A percentile compares a stretch with the other conserved stretches of the same genome.
Conservation (phyloP, 2,329 filamentous ascomycete genomes). For the Exophiala calicioides region DNA sequence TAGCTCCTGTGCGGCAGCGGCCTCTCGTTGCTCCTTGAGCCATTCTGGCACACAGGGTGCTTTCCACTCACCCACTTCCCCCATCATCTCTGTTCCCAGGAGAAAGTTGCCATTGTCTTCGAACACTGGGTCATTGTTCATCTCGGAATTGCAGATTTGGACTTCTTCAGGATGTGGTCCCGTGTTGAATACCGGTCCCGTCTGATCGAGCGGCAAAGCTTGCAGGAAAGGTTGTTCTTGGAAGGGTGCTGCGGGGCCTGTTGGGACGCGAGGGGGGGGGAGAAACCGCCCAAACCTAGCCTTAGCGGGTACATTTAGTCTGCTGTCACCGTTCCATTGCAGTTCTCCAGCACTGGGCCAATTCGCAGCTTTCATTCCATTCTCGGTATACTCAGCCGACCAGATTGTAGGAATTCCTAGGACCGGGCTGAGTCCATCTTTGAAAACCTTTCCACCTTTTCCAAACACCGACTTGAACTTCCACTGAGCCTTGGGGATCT, state of each 20-base stretch:
- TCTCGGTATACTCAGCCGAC: constrained; percentile 15
- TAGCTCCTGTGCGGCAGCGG: neutral
- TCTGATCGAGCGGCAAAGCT: constrained; percentile 16
- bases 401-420: constrained; percentile 22
- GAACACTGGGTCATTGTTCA: constrained; percentile 22
- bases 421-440: constrained; percentile 20
- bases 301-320: constrained; percentile 15
- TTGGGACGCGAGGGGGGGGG: constrained; percentile 20
- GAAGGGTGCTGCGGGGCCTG: constrained; percentile 3
- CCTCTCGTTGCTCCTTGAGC: constrained; percentile 6
- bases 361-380: constrained; percentile 6
- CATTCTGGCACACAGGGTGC: constrained; percentile 11
- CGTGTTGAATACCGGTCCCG: constrained; percentile 17
- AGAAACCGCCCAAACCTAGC: constrained; percentile 21
- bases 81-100: constrained; percentile 19
- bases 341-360: constrained; percentile 22
- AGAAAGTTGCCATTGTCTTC: constrained; percentile 14
- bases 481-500: constrained; percentile 20
- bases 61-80: constrained; percentile 17
- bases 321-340: constrained; percentile 23
- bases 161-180: constrained; percentile 20
- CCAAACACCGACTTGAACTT: constrained; percentile 22
- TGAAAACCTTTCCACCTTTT: constrained; percentile 22
- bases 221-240: constrained; percentile 17
- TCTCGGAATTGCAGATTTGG: constrained; percentile 13